Conservation (phyloP, 2,329 filamentous ascomycete genomes). For the Cercospora zeina region DNA sequence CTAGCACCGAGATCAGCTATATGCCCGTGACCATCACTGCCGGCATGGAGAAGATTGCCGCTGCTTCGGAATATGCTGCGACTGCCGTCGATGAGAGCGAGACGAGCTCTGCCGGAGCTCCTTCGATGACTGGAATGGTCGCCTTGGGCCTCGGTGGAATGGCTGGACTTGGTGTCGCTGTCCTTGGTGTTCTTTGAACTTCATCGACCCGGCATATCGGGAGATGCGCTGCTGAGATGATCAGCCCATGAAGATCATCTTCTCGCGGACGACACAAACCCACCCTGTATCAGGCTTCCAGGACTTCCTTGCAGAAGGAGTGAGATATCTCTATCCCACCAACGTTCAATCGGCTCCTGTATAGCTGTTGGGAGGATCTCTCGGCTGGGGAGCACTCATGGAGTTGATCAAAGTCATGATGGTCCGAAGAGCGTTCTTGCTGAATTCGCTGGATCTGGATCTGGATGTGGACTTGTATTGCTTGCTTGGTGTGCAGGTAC, state of each 20-base stretch:
- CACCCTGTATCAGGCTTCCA: not conserved
- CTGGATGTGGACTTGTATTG: not conserved
- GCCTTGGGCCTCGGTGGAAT: constrained; percentile 16
- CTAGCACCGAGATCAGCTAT: constrained; percentile 34
- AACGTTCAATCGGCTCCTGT: constrained; percentile 6
- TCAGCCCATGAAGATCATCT: not conserved
- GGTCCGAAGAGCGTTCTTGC: not conserved
- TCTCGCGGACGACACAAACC: not conserved
- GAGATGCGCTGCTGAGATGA: not conserved
- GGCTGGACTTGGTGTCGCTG: constrained; percentile 17
- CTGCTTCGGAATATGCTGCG: constrained; percentile 22
- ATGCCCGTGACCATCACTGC: constrained; percentile 36
- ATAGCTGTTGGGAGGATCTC: constrained; percentile 15
- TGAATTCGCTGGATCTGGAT: not conserved
- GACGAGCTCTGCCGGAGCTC: constrained; percentile 23
- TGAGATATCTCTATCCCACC: not conserved
- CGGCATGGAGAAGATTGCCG: constrained; percentile 30
- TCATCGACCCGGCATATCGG: not conserved
- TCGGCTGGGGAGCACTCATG: constrained; percentile 4
- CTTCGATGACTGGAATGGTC: constrained; percentile 20
- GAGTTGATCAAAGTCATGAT: constrained; percentile 1
- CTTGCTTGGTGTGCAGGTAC: constrained; percentile 5
- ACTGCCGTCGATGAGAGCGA: constrained; percentile 15
- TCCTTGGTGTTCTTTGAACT: constrained; percentile 24
- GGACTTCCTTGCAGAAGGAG: not conserved